These are phyloP conservation scores for Wickerhamiella siamensis DNA, from an alignment of 805 yeast species.

Conservation along the genomic window DNA sequence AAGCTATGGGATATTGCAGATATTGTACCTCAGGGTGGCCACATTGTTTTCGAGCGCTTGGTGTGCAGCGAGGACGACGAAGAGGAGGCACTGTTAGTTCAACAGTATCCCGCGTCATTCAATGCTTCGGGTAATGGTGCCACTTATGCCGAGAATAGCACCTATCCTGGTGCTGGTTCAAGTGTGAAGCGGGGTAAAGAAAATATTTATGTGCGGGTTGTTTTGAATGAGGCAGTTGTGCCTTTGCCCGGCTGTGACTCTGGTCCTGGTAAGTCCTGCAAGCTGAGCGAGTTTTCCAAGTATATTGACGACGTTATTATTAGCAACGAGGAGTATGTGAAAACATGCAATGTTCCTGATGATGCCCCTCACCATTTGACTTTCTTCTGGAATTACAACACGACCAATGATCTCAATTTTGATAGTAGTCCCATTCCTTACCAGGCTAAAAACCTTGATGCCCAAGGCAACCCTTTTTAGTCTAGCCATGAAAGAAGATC, in stretches of 20 bases:
- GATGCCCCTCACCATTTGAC: constrained; percentile 14
- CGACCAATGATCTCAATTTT: constrained; percentile 9
- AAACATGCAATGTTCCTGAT: constrained; percentile 10
- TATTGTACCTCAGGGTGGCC: constrained; percentile 22
- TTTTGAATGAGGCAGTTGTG: constrained; percentile 40
- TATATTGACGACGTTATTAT: constrained; percentile 9
- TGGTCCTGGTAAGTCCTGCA: constrained; percentile 41
- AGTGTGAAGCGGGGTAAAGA: constrained; percentile 8
- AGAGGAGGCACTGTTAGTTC: constrained; percentile 1
- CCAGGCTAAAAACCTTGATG: constrained; percentile 5
- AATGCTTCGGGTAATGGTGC: constrained; percentile 13
- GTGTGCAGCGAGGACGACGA: constrained; percentile 28
- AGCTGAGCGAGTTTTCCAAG: constrained; percentile 19
- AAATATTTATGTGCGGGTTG: constrained; percentile 32
- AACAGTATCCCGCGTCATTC: constrained; percentile 15
- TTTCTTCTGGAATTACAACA: constrained; percentile 17
- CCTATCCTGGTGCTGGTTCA: constrained; percentile 8
- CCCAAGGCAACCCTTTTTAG: background rate
- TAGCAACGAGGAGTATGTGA: constrained; percentile 6
- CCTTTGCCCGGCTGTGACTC: constrained; percentile 34
- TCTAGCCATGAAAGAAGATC: background rate
- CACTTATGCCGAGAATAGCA: constrained; percentile 7
- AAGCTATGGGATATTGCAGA: constrained; percentile 35
- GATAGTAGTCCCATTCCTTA: constrained; percentile 8
- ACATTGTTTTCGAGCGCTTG: constrained; percentile 23